Percentiles rank a stretch among this genome's conserved stretches.
Evolutionary conservation across 1,284 basidiomycete genomes (phyloP).

Genomic region (Sporisorium sorghi): DNA sequence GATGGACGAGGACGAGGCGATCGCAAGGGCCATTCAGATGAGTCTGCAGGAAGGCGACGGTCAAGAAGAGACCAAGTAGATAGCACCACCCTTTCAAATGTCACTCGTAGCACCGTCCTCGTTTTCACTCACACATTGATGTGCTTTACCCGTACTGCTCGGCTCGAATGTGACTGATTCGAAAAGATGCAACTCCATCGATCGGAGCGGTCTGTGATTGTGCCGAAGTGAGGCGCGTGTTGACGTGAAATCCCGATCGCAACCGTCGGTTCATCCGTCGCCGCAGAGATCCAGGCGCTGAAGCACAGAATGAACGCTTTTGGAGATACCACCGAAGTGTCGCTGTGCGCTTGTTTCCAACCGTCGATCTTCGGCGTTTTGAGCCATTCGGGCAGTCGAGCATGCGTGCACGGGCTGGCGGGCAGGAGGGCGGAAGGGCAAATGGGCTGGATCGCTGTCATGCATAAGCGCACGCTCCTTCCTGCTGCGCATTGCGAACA

Average conservation of each 20-base stretch:
- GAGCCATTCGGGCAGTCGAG: not conserved
- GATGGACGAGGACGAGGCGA: slow-evolving; percentile 69
- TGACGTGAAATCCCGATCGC: not conserved
- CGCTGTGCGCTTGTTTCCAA: slow-evolving; percentile 3
- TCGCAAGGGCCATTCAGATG: slow-evolving; percentile 68
- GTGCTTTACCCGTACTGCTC: not conserved
- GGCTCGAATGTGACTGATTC: not conserved
- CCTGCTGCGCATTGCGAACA: slow-evolving; percentile 2
- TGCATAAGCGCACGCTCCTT: slow-evolving; percentile 18
- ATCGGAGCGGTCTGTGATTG: slow-evolving; percentile 1
- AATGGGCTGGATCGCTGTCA: not conserved
- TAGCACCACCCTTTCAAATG: not conserved
- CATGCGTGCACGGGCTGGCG: not conserved
- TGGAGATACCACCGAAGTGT: no score
- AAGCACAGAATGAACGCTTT: not conserved
- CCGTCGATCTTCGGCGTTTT: not conserved
- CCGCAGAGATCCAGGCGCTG: not conserved
- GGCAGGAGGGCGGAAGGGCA: not conserved
- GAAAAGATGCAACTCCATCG: not conserved
- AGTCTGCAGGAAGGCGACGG: slow-evolving; percentile 58
- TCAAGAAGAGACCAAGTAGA: slow-evolving; percentile 37
- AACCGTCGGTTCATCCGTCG: slow-evolving; percentile 9
- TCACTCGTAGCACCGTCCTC: not conserved
- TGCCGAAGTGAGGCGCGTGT: not conserved
- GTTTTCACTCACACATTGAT: not conserved